phyloP scores from a whole-genome alignment of 176 grass and related monocot species.

The Melocanna baccifera region DNA sequence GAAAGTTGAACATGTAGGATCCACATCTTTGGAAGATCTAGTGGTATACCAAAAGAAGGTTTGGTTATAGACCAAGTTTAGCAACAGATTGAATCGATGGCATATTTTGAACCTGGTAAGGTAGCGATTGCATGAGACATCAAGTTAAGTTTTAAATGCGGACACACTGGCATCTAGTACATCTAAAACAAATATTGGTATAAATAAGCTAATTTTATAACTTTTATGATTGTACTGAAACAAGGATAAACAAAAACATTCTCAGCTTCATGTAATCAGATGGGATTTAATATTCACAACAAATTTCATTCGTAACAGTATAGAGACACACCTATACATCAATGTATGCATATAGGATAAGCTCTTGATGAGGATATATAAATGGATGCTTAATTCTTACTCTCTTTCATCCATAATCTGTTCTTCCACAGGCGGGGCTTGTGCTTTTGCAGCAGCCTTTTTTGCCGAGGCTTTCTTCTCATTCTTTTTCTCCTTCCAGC shows the following conservation, averaged over 20 bases:
- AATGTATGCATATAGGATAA: neutral
- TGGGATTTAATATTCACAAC: neutral
- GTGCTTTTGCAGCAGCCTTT: constrained; percentile 55
- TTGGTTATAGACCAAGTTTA: neutral
- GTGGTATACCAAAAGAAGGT: neutral
- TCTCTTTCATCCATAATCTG: constrained; percentile 86
- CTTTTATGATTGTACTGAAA: neutral
- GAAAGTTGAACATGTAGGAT: neutral
- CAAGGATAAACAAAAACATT: neutral
- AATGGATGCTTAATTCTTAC: constrained; percentile 47
- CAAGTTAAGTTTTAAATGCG: neutral
- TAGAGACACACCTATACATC: neutral
- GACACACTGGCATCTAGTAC: neutral
- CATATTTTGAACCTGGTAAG: neutral
- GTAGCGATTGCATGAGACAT: neutral
- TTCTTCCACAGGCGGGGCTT: constrained; percentile 72
- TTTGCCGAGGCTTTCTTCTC: constrained; percentile 66
- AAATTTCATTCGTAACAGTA: constrained; percentile 19
- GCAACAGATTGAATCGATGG: neutral
- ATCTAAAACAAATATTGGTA: neutral
- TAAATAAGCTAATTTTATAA: neutral
- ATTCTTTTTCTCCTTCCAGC: constrained; percentile 98
- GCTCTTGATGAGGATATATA: neutral
- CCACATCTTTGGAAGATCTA: neutral
- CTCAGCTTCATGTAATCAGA: neutral